Evolutionary conservation across 345 rosid species (phyloP).

Genomic region (Bruguiera gymnorhiza): DNA sequence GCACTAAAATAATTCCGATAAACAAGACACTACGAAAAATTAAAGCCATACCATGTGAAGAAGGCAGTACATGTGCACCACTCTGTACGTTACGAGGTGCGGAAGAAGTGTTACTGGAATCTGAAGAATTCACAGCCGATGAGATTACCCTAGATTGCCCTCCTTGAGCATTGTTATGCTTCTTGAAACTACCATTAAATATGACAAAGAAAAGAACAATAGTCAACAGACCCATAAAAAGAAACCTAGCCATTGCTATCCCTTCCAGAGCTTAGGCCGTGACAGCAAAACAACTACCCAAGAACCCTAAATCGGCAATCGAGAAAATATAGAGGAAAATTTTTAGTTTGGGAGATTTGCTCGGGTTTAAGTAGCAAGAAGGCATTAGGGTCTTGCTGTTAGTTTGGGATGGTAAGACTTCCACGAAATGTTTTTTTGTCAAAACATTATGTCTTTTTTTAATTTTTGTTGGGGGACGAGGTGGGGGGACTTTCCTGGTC

Average conservation of each 20-base stretch:
- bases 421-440: no score
- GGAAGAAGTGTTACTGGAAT: slow-evolving; percentile 36
- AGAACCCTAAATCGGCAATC: slow-evolving; percentile 8
- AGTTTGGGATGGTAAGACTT: no score
- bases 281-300: neutral
- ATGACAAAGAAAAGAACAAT: neutral
- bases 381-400: no score
- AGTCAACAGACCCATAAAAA: neutral
- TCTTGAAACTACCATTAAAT: slow-evolving; percentile 54
- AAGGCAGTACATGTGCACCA: slow-evolving; percentile 51
- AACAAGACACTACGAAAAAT: neutral
- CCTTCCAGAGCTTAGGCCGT: neutral
- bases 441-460: no score
- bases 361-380: no score
- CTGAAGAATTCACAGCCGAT: slow-evolving; percentile 34
- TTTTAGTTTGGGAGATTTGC: no score
- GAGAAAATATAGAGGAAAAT: neutral
- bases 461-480: no score
- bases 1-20: neutral
- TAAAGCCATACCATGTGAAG: slow-evolving; percentile 49
- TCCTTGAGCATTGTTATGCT: slow-evolving; percentile 67
- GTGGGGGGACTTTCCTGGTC: no score
- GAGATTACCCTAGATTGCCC: slow-evolving; percentile 57
- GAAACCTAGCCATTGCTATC: neutral
- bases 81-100: slow-evolving; percentile 42